phyloP scores from a whole-genome alignment of 768 basidiomycete genomes.

The Tephrocybe sp. region DNA sequence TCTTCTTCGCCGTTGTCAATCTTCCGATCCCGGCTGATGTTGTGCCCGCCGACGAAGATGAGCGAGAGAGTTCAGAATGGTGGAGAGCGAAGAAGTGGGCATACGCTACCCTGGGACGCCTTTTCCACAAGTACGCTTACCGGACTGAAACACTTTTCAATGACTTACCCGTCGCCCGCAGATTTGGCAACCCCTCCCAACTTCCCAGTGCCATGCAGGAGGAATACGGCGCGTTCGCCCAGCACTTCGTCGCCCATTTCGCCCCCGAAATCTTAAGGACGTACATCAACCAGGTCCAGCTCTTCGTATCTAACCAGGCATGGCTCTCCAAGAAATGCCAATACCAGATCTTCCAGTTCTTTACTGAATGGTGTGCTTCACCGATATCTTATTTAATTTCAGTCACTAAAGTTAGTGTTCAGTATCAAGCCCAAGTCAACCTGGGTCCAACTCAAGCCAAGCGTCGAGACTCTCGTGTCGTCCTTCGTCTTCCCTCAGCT shows the following conservation, averaged over 20 bases:
- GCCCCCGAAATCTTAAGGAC: slow-evolving; percentile 87
- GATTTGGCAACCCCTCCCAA: slow-evolving; percentile 87
- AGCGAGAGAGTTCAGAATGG: slow-evolving; percentile 80
- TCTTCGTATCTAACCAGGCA: slow-evolving; percentile 69
- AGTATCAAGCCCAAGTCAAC: slow-evolving; percentile 95
- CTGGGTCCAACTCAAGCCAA: slow-evolving; percentile 85
- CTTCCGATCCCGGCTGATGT: slow-evolving; percentile 62
- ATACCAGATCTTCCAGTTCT: slow-evolving; percentile 82
- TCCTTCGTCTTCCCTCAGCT: slow-evolving; percentile 86
- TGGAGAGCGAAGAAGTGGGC: slow-evolving; percentile 96
- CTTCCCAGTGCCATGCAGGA: slow-evolving; percentile 70
- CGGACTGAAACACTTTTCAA: not conserved
- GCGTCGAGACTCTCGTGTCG: slow-evolving; percentile 75
- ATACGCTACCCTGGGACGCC: slow-evolving; percentile 71
- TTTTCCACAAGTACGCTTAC: slow-evolving; percentile 66
- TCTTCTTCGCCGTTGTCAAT: slow-evolving; percentile 80
- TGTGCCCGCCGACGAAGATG: slow-evolving; percentile 72
- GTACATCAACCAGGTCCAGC: slow-evolving; percentile 70
- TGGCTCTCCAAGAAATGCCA: slow-evolving; percentile 86
- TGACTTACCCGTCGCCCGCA: slow-evolving; percentile 20
- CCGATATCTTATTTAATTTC: not conserved
- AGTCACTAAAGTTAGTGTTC: not conserved
- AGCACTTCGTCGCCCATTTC: slow-evolving; percentile 74
- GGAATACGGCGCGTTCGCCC: slow-evolving; percentile 70
- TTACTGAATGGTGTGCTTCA: slow-evolving; percentile 76